These are phyloP conservation scores for Acanthamoeba lenticulata DNA, from an alignment of 208 protist genomes.

Conservation along the genomic window DNA sequence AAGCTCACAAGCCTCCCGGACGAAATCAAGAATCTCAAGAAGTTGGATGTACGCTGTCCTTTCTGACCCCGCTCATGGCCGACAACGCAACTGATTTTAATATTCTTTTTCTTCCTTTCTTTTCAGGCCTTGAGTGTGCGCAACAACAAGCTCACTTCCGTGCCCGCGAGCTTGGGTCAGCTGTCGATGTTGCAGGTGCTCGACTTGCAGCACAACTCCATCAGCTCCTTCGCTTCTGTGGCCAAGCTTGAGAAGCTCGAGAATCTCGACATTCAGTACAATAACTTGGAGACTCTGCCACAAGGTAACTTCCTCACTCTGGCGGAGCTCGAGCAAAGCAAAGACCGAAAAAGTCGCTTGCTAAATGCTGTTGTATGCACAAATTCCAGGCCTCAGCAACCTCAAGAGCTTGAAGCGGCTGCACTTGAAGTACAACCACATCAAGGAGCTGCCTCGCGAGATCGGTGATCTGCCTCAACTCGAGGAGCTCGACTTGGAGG, in stretches of 20 bases:
- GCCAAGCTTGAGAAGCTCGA: conserved; percentile 57
- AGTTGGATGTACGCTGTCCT: conserved; percentile 27
- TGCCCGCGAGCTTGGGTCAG: conserved; percentile 3
- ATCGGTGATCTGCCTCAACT: conserved; percentile 70
- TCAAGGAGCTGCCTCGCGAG: conserved; percentile 66
- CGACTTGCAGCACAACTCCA: conserved; percentile 62
- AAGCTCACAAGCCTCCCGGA: conserved; percentile 62
- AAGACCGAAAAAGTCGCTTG: background rate
- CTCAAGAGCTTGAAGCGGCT: conserved; percentile 71
- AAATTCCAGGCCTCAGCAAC: conserved; percentile 26
- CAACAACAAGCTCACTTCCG: conserved; percentile 46
- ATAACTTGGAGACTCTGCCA: conserved; percentile 70
- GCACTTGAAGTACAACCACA: conserved; percentile 73
- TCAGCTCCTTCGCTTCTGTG: conserved; percentile 63
- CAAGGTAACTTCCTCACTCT: background rate
- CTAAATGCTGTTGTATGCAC: background rate
- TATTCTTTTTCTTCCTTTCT: background rate
- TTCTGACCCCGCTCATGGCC: background rate
- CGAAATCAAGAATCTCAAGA: conserved; percentile 66
- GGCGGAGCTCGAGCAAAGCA: no score
- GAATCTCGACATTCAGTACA: conserved; percentile 69
- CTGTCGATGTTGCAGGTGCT: conserved; percentile 32
- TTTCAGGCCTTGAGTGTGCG: conserved; percentile 19
- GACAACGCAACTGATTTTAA: background rate
- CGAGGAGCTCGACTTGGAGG: conserved; percentile 71